Conservation (phyloP, 2,329 filamentous ascomycete genomes). For the Apiospora hydei region DNA sequence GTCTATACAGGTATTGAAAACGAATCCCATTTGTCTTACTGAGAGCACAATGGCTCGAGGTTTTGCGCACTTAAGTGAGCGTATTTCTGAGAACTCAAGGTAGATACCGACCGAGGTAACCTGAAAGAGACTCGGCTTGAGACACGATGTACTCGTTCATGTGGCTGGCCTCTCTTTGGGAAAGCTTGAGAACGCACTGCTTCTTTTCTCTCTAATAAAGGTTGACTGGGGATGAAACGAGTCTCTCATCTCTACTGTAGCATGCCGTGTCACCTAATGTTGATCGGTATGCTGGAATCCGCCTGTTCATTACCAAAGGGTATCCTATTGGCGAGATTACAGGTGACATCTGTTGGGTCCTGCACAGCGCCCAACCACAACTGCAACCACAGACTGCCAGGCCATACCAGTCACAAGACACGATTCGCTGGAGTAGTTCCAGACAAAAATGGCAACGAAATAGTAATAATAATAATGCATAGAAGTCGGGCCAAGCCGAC, state of each 20-base stretch:
- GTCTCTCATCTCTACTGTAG: not conserved
- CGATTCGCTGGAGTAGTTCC: not conserved
- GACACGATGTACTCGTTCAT: not conserved
- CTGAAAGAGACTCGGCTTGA: not conserved
- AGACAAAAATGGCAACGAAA: not conserved
- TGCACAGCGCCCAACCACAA: not conserved
- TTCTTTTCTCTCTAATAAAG: not conserved
- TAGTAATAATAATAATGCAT: not conserved
- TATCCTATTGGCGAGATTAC: not conserved
- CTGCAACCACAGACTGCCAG: not conserved
- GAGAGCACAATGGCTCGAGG: not conserved
- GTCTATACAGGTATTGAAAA: not conserved
- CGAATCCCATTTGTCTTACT: not conserved
- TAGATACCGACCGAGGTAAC: not conserved
- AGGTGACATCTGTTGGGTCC: not conserved
- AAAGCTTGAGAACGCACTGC: not conserved
- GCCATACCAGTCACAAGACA: not conserved
- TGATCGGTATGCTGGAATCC: not conserved
- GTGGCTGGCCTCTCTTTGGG: not conserved
- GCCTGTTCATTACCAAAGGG: not conserved
- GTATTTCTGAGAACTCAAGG: not conserved
- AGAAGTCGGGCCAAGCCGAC: not conserved
- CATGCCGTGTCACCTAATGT: not conserved
- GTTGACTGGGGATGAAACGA: not conserved
- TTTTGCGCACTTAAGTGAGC: not conserved